phyloP scores from a whole-genome alignment of 371 early-diverging fungal genomes.

The Sporodiniella umbellata region DNA sequence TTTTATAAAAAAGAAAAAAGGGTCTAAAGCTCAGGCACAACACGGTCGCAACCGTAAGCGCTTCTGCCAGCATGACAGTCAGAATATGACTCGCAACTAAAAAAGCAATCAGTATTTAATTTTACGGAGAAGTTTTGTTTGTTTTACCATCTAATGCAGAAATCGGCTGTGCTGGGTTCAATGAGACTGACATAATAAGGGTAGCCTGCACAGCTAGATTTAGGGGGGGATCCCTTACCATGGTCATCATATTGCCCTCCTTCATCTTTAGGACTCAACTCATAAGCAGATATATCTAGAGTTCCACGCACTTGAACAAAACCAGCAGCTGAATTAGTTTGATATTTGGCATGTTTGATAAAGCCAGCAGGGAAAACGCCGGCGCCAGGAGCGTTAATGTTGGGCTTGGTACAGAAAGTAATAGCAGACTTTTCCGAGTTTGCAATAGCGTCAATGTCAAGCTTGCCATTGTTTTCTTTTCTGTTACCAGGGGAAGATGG shows the following conservation, averaged over 20 bases:
- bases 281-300: constrained; percentile 27
- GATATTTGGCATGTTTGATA: constrained; percentile 23
- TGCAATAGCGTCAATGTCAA: constrained; percentile 21
- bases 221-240: constrained; percentile 29
- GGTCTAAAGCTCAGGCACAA: constrained; percentile 27
- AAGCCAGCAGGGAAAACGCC: constrained; percentile 35
- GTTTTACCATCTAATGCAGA: constrained; percentile 39
- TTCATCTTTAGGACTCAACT: constrained; percentile 31
- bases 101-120: no score
- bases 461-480: constrained; percentile 9
- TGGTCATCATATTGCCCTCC: constrained; percentile 47
- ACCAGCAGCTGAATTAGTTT: constrained; percentile 16
- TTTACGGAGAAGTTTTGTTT: no score
- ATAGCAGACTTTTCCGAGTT: constrained; percentile 25
- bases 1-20: no score
- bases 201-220: constrained; percentile 33
- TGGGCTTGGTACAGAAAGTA: constrained; percentile 22
- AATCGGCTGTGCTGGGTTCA: constrained; percentile 35
- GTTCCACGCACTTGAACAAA: constrained; percentile 48
- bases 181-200: constrained; percentile 40
- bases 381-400: constrained; percentile 22
- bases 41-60: constrained; percentile 37
- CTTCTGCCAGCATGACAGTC: constrained; percentile 40
- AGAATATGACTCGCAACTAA: constrained; percentile 12
- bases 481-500: constrained; percentile 32